Evolutionary conservation across 2,329 filamentous ascomycete species (phyloP).

Genomic region (Tetracladium maxilliforme): DNA sequence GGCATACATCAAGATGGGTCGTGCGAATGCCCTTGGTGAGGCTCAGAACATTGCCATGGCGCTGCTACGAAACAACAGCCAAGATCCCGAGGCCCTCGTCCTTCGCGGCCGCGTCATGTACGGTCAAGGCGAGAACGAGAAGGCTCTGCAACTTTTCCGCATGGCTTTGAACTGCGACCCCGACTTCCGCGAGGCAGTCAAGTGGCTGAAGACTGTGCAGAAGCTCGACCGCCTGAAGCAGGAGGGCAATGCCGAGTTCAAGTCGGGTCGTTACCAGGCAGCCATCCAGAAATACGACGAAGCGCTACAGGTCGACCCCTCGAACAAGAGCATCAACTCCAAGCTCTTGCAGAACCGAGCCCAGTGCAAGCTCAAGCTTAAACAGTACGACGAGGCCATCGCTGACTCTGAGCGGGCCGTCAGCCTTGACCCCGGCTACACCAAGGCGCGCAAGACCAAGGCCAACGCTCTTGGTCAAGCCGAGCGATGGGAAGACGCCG

Average conservation of each 20-base stretch:
- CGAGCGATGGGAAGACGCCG: constrained; percentile 83
- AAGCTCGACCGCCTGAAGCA: constrained; percentile 89
- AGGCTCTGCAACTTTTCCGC: constrained; percentile 83
- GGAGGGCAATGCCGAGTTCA: constrained; percentile 84
- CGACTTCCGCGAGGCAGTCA: constrained; percentile 78
- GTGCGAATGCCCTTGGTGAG: constrained; percentile 75
- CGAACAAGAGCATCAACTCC: constrained; percentile 83
- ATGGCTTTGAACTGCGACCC: constrained; percentile 84
- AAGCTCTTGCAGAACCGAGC: constrained; percentile 93
- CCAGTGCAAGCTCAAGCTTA: constrained; percentile 68
- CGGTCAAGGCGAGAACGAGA: constrained; percentile 84
- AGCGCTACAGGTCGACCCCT: constrained; percentile 72
- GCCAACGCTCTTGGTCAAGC: constrained; percentile 78
- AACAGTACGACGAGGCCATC: constrained; percentile 70
- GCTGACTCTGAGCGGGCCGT: constrained; percentile 76
- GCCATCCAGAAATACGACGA: constrained; percentile 76
- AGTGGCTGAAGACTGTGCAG: constrained; percentile 78
- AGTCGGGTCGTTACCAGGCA: constrained; percentile 62
- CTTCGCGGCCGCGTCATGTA: constrained; percentile 80
- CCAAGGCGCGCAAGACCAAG: constrained; percentile 85
- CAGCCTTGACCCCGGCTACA: constrained; percentile 68
- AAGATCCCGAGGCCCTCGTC: constrained; percentile 87
- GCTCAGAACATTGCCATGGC: constrained; percentile 87
- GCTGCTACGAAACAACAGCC: constrained; percentile 70
- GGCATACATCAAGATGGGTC: constrained; percentile 85